Conservation (phyloP, 139 green algal genomes). For the Zygnema cylindricum region DNA sequence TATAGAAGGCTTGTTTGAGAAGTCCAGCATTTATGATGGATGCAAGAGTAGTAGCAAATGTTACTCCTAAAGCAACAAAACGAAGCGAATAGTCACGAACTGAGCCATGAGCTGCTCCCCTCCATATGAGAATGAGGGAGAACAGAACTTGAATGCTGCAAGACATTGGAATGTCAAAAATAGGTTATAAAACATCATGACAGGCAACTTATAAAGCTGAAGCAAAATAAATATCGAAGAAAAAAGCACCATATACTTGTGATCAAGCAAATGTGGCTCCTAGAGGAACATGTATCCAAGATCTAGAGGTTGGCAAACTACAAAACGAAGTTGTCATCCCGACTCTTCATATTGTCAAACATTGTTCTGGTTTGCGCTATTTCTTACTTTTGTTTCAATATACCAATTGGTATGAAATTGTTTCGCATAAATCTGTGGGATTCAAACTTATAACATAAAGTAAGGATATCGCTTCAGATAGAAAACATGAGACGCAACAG, state of each 20-base stretch:
- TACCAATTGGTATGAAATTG: too few relatives aligned
- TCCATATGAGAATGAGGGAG: not conserved
- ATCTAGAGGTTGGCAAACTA: too few relatives aligned
- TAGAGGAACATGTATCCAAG: not conserved
- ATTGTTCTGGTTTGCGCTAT: not conserved
- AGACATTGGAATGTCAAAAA: not conserved
- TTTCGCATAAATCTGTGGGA: too few relatives aligned
- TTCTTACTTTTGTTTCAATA: too few relatives aligned
- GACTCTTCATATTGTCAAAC: not conserved
- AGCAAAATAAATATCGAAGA: not conserved
- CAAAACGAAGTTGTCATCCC: not conserved
- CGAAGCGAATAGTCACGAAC: not conserved
- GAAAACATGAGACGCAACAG: too few relatives aligned
- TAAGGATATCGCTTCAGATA: too few relatives aligned
- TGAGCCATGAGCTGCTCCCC: not conserved
- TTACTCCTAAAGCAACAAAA: not conserved
- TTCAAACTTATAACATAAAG: too few relatives aligned
- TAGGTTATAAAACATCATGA: not conserved
- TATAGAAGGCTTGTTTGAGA: not conserved
- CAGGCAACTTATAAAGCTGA: not conserved
- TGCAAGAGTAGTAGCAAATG: not conserved
- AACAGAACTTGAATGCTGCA: not conserved
- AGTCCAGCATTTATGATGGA: not conserved
- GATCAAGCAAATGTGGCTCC: not conserved
- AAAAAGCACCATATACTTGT: not conserved